These are phyloP conservation scores for Papiliotrema fonsecae DNA, from an alignment of 1,284 basidiomycete genomes.

Conservation along the genomic window DNA sequence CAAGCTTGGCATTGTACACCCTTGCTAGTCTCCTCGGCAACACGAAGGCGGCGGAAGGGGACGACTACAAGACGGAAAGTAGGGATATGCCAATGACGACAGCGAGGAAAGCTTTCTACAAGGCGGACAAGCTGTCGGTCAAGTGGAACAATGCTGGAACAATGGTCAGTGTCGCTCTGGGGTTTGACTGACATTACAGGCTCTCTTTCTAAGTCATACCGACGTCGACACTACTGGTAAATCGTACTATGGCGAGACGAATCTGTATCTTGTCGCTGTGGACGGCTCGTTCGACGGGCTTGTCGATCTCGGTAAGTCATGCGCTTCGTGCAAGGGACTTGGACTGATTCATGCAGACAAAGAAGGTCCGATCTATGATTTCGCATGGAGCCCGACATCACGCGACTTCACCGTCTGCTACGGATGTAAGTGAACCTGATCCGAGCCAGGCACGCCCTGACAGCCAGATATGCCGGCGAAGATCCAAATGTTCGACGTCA, in stretches of 20 bases:
- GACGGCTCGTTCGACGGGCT: slow-evolving; percentile 94
- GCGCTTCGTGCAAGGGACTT: no score
- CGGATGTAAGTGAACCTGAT: slow-evolving; percentile 64
- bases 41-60: slow-evolving; percentile 29
- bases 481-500: slow-evolving; percentile 83
- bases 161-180: slow-evolving; percentile 35
- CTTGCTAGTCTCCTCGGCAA: slow-evolving; percentile 57
- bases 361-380: slow-evolving; percentile 96
- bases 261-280: slow-evolving; percentile 87
- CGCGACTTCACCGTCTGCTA: slow-evolving; percentile 96
- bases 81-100: slow-evolving; percentile 43
- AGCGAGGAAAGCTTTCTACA: slow-evolving; percentile 85
- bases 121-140: slow-evolving; percentile 87
- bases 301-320: slow-evolving; percentile 59
- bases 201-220: slow-evolving; percentile 84
- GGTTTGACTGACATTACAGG: slow-evolving; percentile 49
- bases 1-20: slow-evolving; percentile 77
- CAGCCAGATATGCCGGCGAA: slow-evolving; percentile 86
- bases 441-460: neutral
- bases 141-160: slow-evolving; percentile 93
- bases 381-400: slow-evolving; percentile 93
- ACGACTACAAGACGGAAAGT: slow-evolving; percentile 59
- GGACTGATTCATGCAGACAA: no score
- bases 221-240: slow-evolving; percentile 97
- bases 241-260: slow-evolving; percentile 97